Conservation (phyloP, 1,284 basidiomycete species). For the Mycena citricolor region DNA sequence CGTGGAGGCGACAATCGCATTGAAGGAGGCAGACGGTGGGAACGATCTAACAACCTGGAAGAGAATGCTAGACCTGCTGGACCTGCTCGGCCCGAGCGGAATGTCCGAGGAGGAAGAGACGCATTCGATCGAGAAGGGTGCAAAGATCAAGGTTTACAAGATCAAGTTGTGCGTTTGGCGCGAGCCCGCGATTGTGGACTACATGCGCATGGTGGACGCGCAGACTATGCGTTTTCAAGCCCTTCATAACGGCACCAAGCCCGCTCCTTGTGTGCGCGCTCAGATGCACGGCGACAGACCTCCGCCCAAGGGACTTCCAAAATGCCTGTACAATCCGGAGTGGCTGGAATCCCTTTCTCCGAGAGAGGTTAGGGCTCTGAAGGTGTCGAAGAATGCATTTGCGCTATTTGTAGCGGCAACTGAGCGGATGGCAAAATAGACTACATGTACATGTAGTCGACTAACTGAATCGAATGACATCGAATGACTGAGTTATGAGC, state of each 20-base stretch:
- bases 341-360: slow-evolving; percentile 3
- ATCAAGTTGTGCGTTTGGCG: slow-evolving; percentile 7
- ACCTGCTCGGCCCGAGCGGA: not conserved
- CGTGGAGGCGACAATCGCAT: not conserved
- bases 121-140: not conserved
- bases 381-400: not conserved
- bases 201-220: slow-evolving; percentile 5
- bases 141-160: slow-evolving; percentile 1
- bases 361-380: too few relatives aligned
- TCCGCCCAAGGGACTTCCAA: not conserved
- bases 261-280: not conserved
- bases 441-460: not conserved
- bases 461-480: too few relatives aligned
- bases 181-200: slow-evolving; percentile 2
- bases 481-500: too few relatives aligned
- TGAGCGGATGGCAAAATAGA: not conserved
- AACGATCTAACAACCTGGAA: slow-evolving; percentile 3
- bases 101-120: slow-evolving; percentile 9
- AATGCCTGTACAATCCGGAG: slow-evolving; percentile 1
- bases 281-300: not conserved
- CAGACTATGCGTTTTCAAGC: slow-evolving; percentile 1
- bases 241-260: slow-evolving; percentile 1
- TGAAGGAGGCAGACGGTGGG: slow-evolving; percentile 1
- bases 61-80: not conserved
- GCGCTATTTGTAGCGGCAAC: not conserved